Evolutionary conservation across 2,329 filamentous ascomycete genomes (phyloP), one percentile per base, ranked within the genome.

Genomic region (Pseudofabraea citricarpa): DNA sequence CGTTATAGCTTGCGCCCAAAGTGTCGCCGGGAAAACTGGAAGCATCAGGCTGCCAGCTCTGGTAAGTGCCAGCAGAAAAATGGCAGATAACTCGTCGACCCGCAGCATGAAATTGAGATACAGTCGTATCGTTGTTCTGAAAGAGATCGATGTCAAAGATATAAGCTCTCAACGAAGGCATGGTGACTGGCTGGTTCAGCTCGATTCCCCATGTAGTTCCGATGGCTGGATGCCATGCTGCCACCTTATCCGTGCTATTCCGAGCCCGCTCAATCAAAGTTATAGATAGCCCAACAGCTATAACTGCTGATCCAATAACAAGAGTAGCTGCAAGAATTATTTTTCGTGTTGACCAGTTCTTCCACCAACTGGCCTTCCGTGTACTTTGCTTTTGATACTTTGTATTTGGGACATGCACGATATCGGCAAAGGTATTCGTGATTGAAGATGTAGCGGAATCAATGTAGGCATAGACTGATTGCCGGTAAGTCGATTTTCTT

Each of bases 1-100:
- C 35, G 21, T 22, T 37, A 15, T 22, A 18, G 10, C 19, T 22
- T 10, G 10, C 19, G 5, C 35, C 35, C 5, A 37, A 13, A 5
- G 23, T 15, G 9, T 20, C 19, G n/a, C 19, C 19, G 4, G 35
- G 16, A 22, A 21, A 37, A 4, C 10, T 5, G 9, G 19, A 10
- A 8, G 35, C 15, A 22, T 37, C 35, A 9, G 13, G 7, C n/a
- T 37, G 35, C 35, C 35, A 37, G 5, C 19, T 37, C 21, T 37
- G 19, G 21, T 37, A 37, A 22, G 35, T 37, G 13, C 35, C 35
- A 37, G 35, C 35, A 13, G 35, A 37, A n/a, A 37, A 37, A 22
- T 37, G 35, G 10, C 35, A 37, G 12, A 37, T 20, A 5, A 37
- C 35, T 6, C 35, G 35, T 12, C 35, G 2, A 6, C 35, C 35